Evolutionary conservation across 2,329 filamentous ascomycete species (phyloP).

Genomic region (Monilinia laxa): DNA sequence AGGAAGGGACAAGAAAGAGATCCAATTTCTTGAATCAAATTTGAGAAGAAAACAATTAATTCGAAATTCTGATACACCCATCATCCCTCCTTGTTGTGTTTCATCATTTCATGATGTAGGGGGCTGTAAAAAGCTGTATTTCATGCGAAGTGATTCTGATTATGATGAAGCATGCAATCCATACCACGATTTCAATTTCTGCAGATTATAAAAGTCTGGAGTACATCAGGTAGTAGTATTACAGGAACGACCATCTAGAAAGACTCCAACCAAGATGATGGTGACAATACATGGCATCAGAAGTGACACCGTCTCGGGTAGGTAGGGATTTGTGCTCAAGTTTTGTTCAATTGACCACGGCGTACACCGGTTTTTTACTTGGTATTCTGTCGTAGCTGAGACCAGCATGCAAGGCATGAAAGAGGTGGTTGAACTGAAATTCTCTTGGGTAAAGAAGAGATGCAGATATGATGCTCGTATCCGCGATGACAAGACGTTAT

Average conservation of each 20-base stretch:
- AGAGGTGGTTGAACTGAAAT: slow-evolving; percentile 17
- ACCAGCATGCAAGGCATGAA: slow-evolving; percentile 22
- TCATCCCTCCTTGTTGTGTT: background rate
- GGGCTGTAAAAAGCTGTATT: background rate
- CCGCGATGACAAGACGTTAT: slow-evolving; percentile 24
- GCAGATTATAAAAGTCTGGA: slow-evolving; percentile 22
- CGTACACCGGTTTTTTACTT: background rate
- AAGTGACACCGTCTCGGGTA: slow-evolving; percentile 20
- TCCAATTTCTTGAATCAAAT: background rate
- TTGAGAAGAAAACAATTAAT: background rate
- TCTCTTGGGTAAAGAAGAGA: slow-evolving; percentile 12
- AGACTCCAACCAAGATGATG: slow-evolving; percentile 21
- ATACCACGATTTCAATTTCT: slow-evolving; percentile 22
- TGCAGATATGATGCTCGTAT: slow-evolving; percentile 17
- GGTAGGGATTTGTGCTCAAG: slow-evolving; percentile 7
- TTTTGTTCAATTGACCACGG: slow-evolving; percentile 10
- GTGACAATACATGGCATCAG: slow-evolving; percentile 13
- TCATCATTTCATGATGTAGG: slow-evolving; percentile 3
- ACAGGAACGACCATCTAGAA: slow-evolving; percentile 24
- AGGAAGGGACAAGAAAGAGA: background rate
- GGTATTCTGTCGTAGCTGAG: slow-evolving; percentile 12
- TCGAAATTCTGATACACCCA: background rate
- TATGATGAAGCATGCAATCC: slow-evolving; percentile 24
- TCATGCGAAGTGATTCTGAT: slow-evolving; percentile 9
- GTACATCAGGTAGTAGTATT: slow-evolving; percentile 15